Conservation (phyloP, 495 filamentous ascomycete species). For the Penicillium desertorum region DNA sequence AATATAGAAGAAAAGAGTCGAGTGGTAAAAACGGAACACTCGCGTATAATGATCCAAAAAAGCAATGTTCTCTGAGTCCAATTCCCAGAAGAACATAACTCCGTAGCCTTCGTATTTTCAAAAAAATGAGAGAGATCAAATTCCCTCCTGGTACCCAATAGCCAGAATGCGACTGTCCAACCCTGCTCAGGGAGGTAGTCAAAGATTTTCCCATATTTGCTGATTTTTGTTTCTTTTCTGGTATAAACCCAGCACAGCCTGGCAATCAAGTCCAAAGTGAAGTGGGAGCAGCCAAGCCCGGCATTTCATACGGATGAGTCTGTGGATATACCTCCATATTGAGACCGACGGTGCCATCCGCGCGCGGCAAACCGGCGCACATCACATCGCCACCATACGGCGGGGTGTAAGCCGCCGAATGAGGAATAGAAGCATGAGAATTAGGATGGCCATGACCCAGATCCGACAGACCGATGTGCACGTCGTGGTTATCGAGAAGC, state of each 20-base stretch:
- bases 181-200: neutral
- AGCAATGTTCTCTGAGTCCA: neutral
- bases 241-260: slow-evolving; percentile 5
- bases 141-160: slow-evolving; percentile 6
- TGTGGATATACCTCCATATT: slow-evolving; percentile 39
- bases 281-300: slow-evolving; percentile 31
- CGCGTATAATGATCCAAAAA: slow-evolving; percentile 12
- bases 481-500: slow-evolving; percentile 38
- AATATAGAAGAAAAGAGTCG: slow-evolving; percentile 5
- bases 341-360: slow-evolving; percentile 30
- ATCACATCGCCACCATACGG: slow-evolving; percentile 34
- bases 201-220: neutral
- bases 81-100: neutral
- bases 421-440: slow-evolving; percentile 24
- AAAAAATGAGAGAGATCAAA: neutral
- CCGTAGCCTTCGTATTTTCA: neutral
- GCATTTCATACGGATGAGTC: slow-evolving; percentile 31
- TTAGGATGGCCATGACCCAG: slow-evolving; percentile 22
- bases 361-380: slow-evolving; percentile 30
- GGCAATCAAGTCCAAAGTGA: slow-evolving; percentile 35
- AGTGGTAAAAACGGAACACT: slow-evolving; percentile 2
- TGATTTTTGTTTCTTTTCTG: slow-evolving; percentile 2
- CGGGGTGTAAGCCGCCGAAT: slow-evolving; percentile 36
- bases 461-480: slow-evolving; percentile 29
- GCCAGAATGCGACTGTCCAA: neutral